Evolutionary conservation across 164 flowering plant species (phyloP), one percentile per base, ranked within the genome.

Genomic region (Pachysandra terminalis): DNA sequence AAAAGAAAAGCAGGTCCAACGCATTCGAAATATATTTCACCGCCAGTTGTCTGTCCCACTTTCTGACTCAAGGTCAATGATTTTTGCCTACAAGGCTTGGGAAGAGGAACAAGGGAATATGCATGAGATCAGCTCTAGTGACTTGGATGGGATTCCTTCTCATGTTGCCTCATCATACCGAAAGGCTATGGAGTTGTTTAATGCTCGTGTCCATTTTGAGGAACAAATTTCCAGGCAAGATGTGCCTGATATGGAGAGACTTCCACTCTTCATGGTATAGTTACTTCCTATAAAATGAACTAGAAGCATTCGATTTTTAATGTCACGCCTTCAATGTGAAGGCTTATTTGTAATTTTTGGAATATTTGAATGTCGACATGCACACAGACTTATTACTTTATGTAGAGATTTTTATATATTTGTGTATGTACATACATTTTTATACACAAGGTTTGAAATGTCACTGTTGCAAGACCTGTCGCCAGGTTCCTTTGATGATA

Each of bases 31-130:
- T 68, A 73, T 96, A 74, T 93, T 88, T 71, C 97, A 86, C 21
- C 92, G 98, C 23, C 93, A 93, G 71, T 69, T 96, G 77, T 90
- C 97, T 70, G 75, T 93, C 15, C 98, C 98, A 22, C 87, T 77
- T 68, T 75, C 68, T 60, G 78, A 82, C 67, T 57, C 78, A 59
- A 62, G 62, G 19, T 78, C 90, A 52, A 84, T 84, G 16, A 87
- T 96, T 56, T 63, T 69, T 19, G 81, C 84, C 21, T 96, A 87
- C 81, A 90, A 91, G 80, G 72, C 79, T 62, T 93, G 99, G 98
- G 98, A 93, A 81, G 77, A 76, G 25, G 90, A 81, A 71, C 88
- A 81, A 53, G 95, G 89, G 40, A 72, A 54, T 66, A 56, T 24
- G 35, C 58, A 69, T 71, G 82, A 86, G 74, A 59, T 51, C 21